Evolutionary conservation across 108 stramenopile species (phyloP).

Genomic region (Fistulifera pelliculosa): DNA sequence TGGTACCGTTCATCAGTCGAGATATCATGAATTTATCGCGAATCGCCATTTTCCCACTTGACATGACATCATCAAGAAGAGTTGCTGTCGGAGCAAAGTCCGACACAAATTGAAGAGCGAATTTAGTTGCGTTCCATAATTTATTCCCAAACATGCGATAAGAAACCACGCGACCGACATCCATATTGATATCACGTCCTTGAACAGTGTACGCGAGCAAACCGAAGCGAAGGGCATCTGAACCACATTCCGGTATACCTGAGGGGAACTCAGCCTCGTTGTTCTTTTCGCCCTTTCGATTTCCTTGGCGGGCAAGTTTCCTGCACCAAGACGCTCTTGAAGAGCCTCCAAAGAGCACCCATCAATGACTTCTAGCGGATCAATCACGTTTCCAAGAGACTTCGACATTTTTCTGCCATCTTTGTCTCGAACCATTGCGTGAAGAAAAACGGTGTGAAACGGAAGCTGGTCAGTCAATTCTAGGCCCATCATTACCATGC

Average conservation of each 20-base stretch:
- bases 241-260: constrained; percentile 98
- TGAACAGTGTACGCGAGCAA: constrained; percentile 96
- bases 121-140: constrained; percentile 96
- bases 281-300: constrained; percentile 89
- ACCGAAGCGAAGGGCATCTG: constrained; percentile 97
- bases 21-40: constrained; percentile 92
- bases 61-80: constrained; percentile 71
- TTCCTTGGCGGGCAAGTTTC: constrained; percentile 95
- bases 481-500: constrained; percentile 99
- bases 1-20: constrained; percentile 69
- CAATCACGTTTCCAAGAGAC: constrained; percentile 97
- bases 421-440: constrained; percentile 99
- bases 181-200: constrained; percentile 97
- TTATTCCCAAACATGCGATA: constrained; percentile 99
- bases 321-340: constrained; percentile 77
- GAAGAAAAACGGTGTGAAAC: constrained; percentile 95
- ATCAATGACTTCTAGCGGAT: constrained; percentile 95
- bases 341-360: constrained; percentile 87
- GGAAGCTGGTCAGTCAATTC: constrained; percentile 93
- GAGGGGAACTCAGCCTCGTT: constrained; percentile 90
- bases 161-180: constrained; percentile 96
- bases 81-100: constrained; percentile 83
- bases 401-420: constrained; percentile 98
- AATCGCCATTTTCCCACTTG: constrained; percentile 68
- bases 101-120: constrained; percentile 83